These are phyloP conservation scores for Aureobasidium lini DNA, from an alignment of 2,329 filamentous ascomycete species.

Conservation along the genomic window DNA sequence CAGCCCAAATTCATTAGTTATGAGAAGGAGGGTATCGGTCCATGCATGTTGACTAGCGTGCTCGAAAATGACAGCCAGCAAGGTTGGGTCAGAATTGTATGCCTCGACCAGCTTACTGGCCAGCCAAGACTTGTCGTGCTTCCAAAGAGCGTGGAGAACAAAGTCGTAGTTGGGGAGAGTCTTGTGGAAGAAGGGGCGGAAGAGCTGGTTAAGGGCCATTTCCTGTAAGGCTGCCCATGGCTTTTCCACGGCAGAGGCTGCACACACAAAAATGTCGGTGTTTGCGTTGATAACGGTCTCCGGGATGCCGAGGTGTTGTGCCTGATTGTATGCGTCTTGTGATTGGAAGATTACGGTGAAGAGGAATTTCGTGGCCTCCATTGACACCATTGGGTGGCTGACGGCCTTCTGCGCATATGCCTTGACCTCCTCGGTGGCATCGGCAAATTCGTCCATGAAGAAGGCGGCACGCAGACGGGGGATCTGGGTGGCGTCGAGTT, in stretches of 20 bases:
- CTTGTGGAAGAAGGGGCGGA: conserved; percentile 77
- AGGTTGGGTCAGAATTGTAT: conserved; percentile 62
- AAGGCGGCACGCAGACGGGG: conserved; percentile 76
- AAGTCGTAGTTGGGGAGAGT: conserved; percentile 73
- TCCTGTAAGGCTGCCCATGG: conserved; percentile 69
- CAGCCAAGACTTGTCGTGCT: conserved; percentile 83
- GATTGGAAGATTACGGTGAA: conserved; percentile 56
- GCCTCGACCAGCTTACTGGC: conserved; percentile 69
- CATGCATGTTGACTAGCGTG: conserved; percentile 76
- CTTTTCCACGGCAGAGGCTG: conserved; percentile 67
- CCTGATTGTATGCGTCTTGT: conserved; percentile 48
- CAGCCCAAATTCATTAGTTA: conserved; percentile 75
- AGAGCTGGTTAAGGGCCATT: conserved; percentile 68
- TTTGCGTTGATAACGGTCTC: conserved; percentile 61
- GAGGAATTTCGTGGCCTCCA: conserved; percentile 67
- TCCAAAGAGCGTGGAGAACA: conserved; percentile 85
- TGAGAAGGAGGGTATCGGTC: conserved; percentile 71
- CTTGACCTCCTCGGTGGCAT: conserved; percentile 52
- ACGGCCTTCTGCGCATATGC: conserved; percentile 59
- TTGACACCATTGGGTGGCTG: conserved; percentile 80
- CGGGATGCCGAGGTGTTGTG: conserved; percentile 51
- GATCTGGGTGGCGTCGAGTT: conserved; percentile 78
- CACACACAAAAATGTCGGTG: conserved; percentile 70
- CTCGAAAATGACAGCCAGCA: conserved; percentile 64
- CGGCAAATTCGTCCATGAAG: conserved; percentile 55